phyloP scores from a whole-genome alignment of 352 stramenopile genomes.

The Chrysophaeum taylorii region DNA sequence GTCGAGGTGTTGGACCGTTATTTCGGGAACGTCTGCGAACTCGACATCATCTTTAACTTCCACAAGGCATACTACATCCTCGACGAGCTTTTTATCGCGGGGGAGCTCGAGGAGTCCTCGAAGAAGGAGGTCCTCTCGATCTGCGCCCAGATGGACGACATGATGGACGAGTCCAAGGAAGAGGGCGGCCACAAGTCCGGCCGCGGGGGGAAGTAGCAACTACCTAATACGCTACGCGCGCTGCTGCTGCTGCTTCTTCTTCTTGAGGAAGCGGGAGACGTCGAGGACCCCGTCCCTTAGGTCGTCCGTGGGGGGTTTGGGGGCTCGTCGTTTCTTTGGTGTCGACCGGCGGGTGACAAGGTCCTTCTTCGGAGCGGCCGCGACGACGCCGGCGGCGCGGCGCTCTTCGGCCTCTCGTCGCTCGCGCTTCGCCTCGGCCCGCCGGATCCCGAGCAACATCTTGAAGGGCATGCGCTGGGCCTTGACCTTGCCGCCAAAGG shows the following conservation, averaged over 20 bases:
- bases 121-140: constrained; percentile 59
- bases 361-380: neutral
- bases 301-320: neutral
- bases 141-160: constrained; percentile 41
- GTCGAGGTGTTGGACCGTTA: constrained; percentile 95
- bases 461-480: constrained; percentile 6
- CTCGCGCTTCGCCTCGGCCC: constrained; percentile 4
- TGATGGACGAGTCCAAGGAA: constrained; percentile 45
- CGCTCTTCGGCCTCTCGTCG: neutral
- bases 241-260: no score
- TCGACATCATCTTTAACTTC: constrained; percentile 99
- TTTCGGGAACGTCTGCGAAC: constrained; percentile 96
- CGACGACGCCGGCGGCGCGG: neutral
- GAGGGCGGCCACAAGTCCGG: constrained; percentile 22
- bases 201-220: constrained; percentile 37
- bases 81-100: constrained; percentile 97
- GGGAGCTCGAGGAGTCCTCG: constrained; percentile 88
- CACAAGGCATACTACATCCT: constrained; percentile 99
- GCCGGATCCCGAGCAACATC: constrained; percentile 8
- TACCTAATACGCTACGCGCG: no score
- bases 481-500: neutral
- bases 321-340: no score
- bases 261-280: no score
- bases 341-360: no score
- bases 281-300: neutral